Evolutionary conservation across 2,329 filamentous ascomycete species (phyloP), one percentile per base, ranked within the genome.

Genomic region (Colletotrichum sp.): DNA sequence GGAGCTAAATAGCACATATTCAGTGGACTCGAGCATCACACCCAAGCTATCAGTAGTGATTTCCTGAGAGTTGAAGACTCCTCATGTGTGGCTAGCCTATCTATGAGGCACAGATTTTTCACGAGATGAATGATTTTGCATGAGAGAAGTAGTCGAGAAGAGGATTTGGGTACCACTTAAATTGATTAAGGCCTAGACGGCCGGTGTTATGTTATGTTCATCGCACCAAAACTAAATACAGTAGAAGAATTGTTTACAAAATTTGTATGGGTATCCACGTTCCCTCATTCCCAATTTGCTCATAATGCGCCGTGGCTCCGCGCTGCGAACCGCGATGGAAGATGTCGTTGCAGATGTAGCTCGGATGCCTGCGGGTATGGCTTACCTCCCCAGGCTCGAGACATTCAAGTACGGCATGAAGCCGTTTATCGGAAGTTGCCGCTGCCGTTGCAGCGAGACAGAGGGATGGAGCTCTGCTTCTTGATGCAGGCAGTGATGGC

Each of bases 401-500:
- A n/a, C 59, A 63, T 63, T n/a, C 18, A n/a, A 6, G n/a, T 21
- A 63, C 62, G 2, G 62, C 34, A 28, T 44, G 8, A 18, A n/a
- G 49, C 52, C 55, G 15, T 32, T 71, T 62, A 71, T 3, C n/a
- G n/a, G 34, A 75, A 71, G 44, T 66, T 36, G 10, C 60, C 72
- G 16, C 15, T 5, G 18, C 68, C 60, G 18, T 71, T 18, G 62
- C 68, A 71, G 36, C 49, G 60, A 18, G 60, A 36, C 2, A 67
- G 34, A 1, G 72, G 72, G 52, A 75, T 67, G 15, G 15, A 34
- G 9, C 49, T 52, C 60, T 75, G 72, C 44, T 75, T 62, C 68
- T 75, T 67, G 62, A 57, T 34, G 71, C 66, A 77, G 49, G 59
- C 55, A 7, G 75, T 67, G 36, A 76, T 74, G 49, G 70, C 74